Percentiles rank a stretch among this genome's conserved stretches.
phyloP scores from a whole-genome alignment of 2,329 filamentous ascomycete species.

The Colletotrichum liaoningense region DNA sequence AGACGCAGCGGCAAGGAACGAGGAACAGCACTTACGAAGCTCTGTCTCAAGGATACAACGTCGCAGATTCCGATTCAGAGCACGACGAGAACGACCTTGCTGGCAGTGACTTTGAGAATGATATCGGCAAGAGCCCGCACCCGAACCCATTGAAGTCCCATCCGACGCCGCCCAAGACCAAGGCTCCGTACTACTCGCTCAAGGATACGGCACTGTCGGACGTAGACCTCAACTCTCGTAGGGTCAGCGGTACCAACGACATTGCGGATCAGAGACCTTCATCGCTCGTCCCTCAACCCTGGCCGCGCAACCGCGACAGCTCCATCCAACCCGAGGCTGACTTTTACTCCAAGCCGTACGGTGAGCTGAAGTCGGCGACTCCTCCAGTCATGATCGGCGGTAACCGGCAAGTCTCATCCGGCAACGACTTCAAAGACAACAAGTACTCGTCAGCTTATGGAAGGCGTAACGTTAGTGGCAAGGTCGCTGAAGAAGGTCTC shows the following conservation, averaged over 20 bases:
- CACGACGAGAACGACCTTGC: conserved; percentile 47
- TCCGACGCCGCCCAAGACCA: conserved; percentile 48
- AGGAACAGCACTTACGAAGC: conserved; percentile 55
- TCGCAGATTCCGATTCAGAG: conserved; percentile 53
- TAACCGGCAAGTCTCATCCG: conserved; percentile 67
- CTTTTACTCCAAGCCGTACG: conserved; percentile 69
- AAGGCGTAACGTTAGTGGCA: conserved; percentile 77
- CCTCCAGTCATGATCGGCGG: conserved; percentile 64
- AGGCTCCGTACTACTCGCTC: conserved; percentile 45
- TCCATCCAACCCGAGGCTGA: conserved; percentile 61
- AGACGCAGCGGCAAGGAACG: conserved; percentile 45
- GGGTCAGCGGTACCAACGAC: conserved; percentile 56
- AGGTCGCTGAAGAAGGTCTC: conserved; percentile 77
- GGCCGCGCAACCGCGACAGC: conserved; percentile 50
- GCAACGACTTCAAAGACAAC: conserved; percentile 62
- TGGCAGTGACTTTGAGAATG: conserved; percentile 40
- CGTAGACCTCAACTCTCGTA: conserved; percentile 57
- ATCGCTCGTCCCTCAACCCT: conserved; percentile 29
- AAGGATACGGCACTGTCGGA: conserved; percentile 54
- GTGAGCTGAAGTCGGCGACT: conserved; percentile 64
- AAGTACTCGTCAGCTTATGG: conserved; percentile 47
- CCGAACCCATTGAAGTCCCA: conserved; percentile 67
- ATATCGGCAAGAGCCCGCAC: conserved; percentile 42
- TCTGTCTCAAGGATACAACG: conserved; percentile 57
- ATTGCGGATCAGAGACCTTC: conserved; percentile 54